A percentile compares a stretch with the other conserved stretches of the same genome.
phyloP scores from a whole-genome alignment of 2,329 filamentous ascomycete genomes.

The Chaetomium sp. region DNA sequence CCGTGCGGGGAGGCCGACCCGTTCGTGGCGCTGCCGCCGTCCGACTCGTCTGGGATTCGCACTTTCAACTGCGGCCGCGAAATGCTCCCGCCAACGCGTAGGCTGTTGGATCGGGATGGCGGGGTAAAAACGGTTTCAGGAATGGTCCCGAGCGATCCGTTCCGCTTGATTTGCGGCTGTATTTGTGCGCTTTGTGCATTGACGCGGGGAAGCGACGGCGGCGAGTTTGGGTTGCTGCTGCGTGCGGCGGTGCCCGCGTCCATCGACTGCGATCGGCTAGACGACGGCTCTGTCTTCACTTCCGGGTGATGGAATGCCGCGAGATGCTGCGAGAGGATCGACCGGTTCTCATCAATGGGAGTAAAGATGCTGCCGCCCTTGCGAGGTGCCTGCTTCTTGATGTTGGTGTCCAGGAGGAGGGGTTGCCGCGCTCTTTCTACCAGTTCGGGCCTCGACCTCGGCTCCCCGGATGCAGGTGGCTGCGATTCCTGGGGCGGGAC shows the following conservation, averaged over 20 bases:
- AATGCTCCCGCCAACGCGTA: conserved; percentile 63
- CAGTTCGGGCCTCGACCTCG: conserved; percentile 54
- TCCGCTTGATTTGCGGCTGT: conserved; percentile 51
- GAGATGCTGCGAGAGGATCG: conserved; percentile 82
- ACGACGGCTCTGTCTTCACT: conserved; percentile 44
- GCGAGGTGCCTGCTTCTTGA: conserved; percentile 69
- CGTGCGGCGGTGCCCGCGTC: conserved; percentile 62
- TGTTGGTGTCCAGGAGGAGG: conserved; percentile 54
- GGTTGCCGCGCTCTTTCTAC: conserved; percentile 44
- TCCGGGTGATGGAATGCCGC: conserved; percentile 66
- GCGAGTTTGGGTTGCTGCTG: conserved; percentile 54
- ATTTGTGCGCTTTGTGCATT: conserved; percentile 53
- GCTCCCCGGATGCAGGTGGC: conserved; percentile 54
- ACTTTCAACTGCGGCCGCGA: conserved; percentile 83
- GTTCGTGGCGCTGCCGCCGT: conserved; percentile 69
- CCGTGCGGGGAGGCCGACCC: conserved; percentile 64
- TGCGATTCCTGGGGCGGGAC: conserved; percentile 54
- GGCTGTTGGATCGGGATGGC: conserved; percentile 76
- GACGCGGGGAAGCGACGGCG: conserved; percentile 55
- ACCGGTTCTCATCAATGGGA: conserved; percentile 90
- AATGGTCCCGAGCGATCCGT: conserved; percentile 60
- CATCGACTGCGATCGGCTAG: conserved; percentile 63
- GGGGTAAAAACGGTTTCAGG: conserved; percentile 68
- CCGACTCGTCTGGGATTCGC: conserved; percentile 90
- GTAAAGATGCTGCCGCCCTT: conserved; percentile 95